These are phyloP conservation scores for Aleurites moluccanus DNA, from an alignment of 441 rosid species.

Conservation along the genomic window DNA sequence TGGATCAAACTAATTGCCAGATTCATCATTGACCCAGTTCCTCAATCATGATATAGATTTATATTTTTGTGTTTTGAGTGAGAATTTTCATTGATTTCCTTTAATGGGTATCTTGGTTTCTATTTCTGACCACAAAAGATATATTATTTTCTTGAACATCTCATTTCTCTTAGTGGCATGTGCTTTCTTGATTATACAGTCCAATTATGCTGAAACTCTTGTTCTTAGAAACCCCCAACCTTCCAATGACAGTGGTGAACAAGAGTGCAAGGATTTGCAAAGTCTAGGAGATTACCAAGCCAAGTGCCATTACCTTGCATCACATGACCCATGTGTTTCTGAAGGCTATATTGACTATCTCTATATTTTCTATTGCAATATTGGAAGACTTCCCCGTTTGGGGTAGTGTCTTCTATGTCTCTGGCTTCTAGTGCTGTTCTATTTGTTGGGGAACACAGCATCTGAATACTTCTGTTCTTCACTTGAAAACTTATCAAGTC, in stretches of 20 bases:
- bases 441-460: constrained; percentile 77
- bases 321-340: constrained; percentile 48
- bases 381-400: constrained; percentile 44
- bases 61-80: neutral
- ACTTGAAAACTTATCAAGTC: constrained; percentile 58
- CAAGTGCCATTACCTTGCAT: constrained; percentile 50
- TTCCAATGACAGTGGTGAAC: constrained; percentile 9
- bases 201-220: constrained; percentile 23
- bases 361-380: constrained; percentile 57
- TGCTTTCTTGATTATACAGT: constrained; percentile 25
- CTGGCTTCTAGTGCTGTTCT: constrained; percentile 77
- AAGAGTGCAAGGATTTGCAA: constrained; percentile 34
- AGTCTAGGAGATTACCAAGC: constrained; percentile 40
- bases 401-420: constrained; percentile 50
- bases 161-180: constrained; percentile 40
- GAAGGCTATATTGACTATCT: constrained; percentile 71
- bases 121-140: constrained; percentile 25
- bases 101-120: constrained; percentile 35
- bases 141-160: constrained; percentile 37
- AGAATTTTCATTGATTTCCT: constrained; percentile 19
- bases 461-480: constrained; percentile 85
- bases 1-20: constrained; percentile 1
- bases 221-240: constrained; percentile 19
- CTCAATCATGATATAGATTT: constrained; percentile 19
- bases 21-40: neutral